phyloP scores from a whole-genome alignment of 805 yeast genomes.

The Cyberlindnera amylophila region DNA sequence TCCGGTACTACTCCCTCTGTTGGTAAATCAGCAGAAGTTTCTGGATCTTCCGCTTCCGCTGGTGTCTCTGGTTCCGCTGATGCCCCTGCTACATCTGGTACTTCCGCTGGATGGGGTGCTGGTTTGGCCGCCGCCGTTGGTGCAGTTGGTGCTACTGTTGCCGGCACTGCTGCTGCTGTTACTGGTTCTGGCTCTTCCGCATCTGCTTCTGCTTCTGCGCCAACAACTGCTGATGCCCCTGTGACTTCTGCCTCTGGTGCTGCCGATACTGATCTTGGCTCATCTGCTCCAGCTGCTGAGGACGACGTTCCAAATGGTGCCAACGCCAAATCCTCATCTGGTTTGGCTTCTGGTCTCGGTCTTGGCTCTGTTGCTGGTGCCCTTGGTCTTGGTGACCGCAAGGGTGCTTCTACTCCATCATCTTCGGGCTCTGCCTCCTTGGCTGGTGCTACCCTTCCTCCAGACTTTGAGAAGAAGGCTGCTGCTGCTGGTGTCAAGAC shows the following conservation, averaged over 20 bases:
- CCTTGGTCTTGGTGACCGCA: neutral
- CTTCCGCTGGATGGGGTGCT: constrained; percentile 2
- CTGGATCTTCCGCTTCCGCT: too few relatives aligned
- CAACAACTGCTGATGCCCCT: neutral
- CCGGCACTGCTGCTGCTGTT: constrained; percentile 2
- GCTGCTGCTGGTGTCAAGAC: constrained; percentile 1
- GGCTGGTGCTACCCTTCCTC: constrained; percentile 26
- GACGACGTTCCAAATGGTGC: neutral
- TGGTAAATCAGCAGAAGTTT: too few relatives aligned
- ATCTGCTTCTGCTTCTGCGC: constrained; percentile 1
- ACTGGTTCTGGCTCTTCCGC: constrained; percentile 2
- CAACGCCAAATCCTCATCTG: neutral
- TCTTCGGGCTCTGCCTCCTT: constrained; percentile 11
- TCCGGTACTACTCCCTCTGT: neutral
- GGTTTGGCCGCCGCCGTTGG: constrained; percentile 1
- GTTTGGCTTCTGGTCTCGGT: constrained; percentile 1
- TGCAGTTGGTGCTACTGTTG: constrained; percentile 5
- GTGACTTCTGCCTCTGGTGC: neutral
- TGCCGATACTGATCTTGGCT: neutral
- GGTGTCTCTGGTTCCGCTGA: constrained; percentile 1
- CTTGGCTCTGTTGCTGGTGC: constrained; percentile 7
- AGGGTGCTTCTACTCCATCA: constrained; percentile 12
- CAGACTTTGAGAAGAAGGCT: constrained; percentile 23
- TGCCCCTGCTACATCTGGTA: constrained; percentile 9
- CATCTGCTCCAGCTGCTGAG: neutral